Conservation (phyloP, 78 protist species). For the Anaeramoeba flamelloides region DNA sequence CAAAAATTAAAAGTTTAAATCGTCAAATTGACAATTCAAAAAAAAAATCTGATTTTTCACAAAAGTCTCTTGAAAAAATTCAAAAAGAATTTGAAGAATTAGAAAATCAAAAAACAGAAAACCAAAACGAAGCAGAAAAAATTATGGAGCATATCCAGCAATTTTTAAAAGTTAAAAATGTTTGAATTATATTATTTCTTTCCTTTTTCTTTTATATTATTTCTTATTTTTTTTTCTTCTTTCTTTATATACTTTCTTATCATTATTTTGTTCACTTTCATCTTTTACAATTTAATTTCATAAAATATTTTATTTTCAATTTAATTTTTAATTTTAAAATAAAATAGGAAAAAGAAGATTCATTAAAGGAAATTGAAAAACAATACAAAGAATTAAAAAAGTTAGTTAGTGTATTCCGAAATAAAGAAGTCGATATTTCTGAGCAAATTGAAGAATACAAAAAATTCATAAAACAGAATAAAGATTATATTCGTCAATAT, state of each 20-base stretch:
- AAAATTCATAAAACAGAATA: background rate
- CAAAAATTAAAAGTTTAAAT: background rate
- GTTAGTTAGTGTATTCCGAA: background rate
- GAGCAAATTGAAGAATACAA: constrained; percentile 16
- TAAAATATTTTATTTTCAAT: too few species aligned
- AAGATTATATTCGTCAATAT: background rate
- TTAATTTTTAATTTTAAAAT: too few species aligned
- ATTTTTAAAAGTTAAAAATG: too few species aligned
- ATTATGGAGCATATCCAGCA: background rate
- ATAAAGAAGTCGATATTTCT: constrained; percentile 16
- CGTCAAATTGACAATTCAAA: background rate
- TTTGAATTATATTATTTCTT: too few species aligned
- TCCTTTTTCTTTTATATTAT: too few species aligned
- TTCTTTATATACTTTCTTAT: too few species aligned
- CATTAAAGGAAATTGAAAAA: background rate
- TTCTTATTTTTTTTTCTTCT: too few species aligned
- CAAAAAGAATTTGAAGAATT: background rate
- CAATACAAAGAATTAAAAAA: background rate
- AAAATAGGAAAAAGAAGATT: background rate
- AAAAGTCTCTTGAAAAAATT: background rate
- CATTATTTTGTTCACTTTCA: too few species aligned
- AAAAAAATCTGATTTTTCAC: background rate
- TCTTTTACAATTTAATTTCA: too few species aligned
- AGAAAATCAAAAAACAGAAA: background rate
- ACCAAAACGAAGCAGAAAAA: background rate